phyloP scores from a whole-genome alignment of 352 stramenopile species.

The Phytopythium kandeliae region DNA sequence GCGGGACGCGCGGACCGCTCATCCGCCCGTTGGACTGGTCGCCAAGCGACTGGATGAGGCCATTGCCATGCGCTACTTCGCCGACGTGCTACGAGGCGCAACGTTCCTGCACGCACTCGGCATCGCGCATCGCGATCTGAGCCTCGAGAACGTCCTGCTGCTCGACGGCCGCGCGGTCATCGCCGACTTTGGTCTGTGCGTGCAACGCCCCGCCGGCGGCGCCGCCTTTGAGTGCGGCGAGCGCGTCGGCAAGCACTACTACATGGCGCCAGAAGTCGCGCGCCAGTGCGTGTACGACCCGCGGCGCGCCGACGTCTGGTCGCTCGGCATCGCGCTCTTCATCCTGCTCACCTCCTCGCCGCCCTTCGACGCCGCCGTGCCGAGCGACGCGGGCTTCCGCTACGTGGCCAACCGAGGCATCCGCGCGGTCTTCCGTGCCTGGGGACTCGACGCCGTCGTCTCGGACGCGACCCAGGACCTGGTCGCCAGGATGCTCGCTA shows the following conservation, averaged over 20 bases:
- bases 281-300: conserved; percentile 86
- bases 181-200: conserved; percentile 67
- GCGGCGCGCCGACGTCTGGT: conserved; percentile 91
- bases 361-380: conserved; percentile 85
- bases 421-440: conserved; percentile 64
- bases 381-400: conserved; percentile 83
- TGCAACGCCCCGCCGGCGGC: conserved; percentile 41
- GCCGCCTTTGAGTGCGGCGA: conserved; percentile 48
- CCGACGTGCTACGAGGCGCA: conserved; percentile 63
- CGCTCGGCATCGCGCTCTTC: conserved; percentile 91
- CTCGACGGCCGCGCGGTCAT: conserved; percentile 48
- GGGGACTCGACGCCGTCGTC: conserved; percentile 37
- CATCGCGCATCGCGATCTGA: conserved; percentile 93
- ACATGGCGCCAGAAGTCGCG: conserved; percentile 96
- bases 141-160: conserved; percentile 97
- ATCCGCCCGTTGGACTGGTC: conserved; percentile 1
- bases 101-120: conserved; percentile 59
- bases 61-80: conserved; percentile 47
- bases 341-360: conserved; percentile 92
- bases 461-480: conserved; percentile 58
- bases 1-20: background rate
- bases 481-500: conserved; percentile 64
- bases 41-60: conserved; percentile 37
- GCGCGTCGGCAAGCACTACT: conserved; percentile 92
- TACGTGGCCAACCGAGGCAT: conserved; percentile 79